Evolutionary conservation across 805 yeast genomes (phyloP), one percentile per base, ranked within the genome.

Genomic region (Schwanniomyces vanrijiae): DNA sequence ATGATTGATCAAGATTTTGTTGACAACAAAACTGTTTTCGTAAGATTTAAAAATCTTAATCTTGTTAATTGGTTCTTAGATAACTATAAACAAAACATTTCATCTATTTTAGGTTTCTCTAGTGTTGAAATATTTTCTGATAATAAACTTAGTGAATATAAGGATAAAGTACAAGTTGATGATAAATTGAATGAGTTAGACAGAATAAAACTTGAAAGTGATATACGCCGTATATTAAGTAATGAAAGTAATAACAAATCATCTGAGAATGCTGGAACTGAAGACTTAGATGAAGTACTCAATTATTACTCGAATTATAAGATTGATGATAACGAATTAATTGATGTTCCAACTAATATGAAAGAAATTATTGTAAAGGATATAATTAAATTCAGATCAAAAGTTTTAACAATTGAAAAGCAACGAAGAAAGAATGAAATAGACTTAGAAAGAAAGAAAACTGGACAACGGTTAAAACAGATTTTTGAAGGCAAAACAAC

Each of bases 241-340:
- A 63, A 60, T 50, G 55, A 48, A n/a, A 50, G 49, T 19, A 59
- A 60, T 46, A 64, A 62, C 29, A 55, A 42, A 22, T 40, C 46
- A 0, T 31, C 58, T 4, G 49, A 48, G 26, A 51, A 48, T 22
- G 47, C 62, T n/a, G 69, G 68, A 2, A 66, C 70, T 2, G 73
- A 67, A 42, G 71, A 65, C 48, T 52, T 69, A 45, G 70, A 65
- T 41, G 61, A 66, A 47, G 72, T 67, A 11, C 56, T 66, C 53
- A 58, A 64, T 25, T 65, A 67, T 54, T 69, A 65, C 51, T 59
- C 55, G 40, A 58, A 58, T 26, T 83, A 84, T 57, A 71, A 75
- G 45, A 78, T 84, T 26, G 86, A 84, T 56, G 70, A 74, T n/a
- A 65, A 68, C 40, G 88, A 83, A 54, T 59, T 84, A 45, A 65